Evolutionary conservation across 2,329 filamentous ascomycete genomes (phyloP).

Genomic region (Alternaria viburni): DNA sequence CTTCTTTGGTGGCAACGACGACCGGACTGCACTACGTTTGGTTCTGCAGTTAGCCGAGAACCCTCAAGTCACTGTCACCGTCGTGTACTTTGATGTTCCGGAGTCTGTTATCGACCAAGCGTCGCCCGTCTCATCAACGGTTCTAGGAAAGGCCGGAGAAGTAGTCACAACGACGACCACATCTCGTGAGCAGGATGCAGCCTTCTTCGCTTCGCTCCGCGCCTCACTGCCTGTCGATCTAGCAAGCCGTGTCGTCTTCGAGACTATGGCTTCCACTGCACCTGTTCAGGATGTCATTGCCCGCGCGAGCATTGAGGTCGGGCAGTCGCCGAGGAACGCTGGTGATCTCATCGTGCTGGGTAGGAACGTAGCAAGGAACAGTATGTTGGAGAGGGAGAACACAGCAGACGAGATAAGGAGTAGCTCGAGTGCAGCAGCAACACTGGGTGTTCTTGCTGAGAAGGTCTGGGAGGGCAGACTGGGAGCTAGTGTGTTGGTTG

Average conservation of each 20-base stretch:
- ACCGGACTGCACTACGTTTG: constrained; percentile 77
- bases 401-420: constrained; percentile 51
- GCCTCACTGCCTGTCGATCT: constrained; percentile 62
- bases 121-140: constrained; percentile 4
- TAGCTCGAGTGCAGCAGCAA: constrained; percentile 45
- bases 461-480: constrained; percentile 64
- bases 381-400: constrained; percentile 25
- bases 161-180: constrained; percentile 5
- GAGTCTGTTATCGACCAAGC: constrained; percentile 23
- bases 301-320: constrained; percentile 65
- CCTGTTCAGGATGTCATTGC: constrained; percentile 57
- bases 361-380: constrained; percentile 48
- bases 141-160: constrained; percentile 24
- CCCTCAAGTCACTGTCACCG: constrained; percentile 76
- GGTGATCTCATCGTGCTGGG: constrained; percentile 76
- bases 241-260: constrained; percentile 64
- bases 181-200: constrained; percentile 53
- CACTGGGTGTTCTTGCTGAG: constrained; percentile 66
- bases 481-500: constrained; percentile 72
- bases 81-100: constrained; percentile 64
- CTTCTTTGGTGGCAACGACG: constrained; percentile 84
- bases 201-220: constrained; percentile 64
- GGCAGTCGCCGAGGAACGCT: constrained; percentile 66
- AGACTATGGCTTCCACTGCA: constrained; percentile 46
- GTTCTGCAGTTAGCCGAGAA: constrained; percentile 85